Evolutionary conservation across 257 asterid genomes (phyloP), one percentile per base, ranked within the genome.

Genomic region (Plectranthus barbatus): DNA sequence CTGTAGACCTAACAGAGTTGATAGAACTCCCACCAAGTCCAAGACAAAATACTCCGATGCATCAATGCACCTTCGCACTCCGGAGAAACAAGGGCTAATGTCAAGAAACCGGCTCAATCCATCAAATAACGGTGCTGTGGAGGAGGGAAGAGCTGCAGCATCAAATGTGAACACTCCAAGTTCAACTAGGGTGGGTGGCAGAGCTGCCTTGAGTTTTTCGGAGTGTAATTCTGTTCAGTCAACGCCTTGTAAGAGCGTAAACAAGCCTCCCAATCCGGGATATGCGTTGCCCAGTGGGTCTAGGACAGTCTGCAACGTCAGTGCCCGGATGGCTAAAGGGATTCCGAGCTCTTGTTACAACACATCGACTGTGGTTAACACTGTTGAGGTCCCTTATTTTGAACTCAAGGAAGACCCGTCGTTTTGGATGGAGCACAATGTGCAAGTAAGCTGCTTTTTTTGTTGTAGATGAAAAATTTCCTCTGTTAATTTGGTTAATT

Each of bases 341-440:
- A 50, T 72, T 11, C 83, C 94, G 15, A 74, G 76, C 56, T 72
- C 86, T 62, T 61, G 81, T 76, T n/a, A n/a, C n/a, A 80, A 68
- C 70, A 64, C 70, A 0, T 34, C 74, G 0, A 73, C 80, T 56
- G 82, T 80, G 55, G 87, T 90, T 56, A 87, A 83, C 64, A 76
- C 87, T 26, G 83, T 75, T 46, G 91, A 85, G 74, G 96, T 87
- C 59, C 99, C 99, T 14, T 76, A 79, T 78, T 93, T 87, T 75
- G 96, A 81, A 49, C 95, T 90, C 51, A 87, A 81, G 75, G 97
- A 87, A 75, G 95, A 93, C 57, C 81, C 95, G 7, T 87, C 96
- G 3, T 93, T 90, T 68, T 93, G 99, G 99, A 75, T 85, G 90
- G 97, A 93, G 62, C 97, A 93, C 77, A 93, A 82, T 71, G 99